A percentile compares a stretch with the other conserved stretches of the same genome.
Evolutionary conservation across 2,329 filamentous ascomycete species (phyloP).

Genomic region (Apiospora phragmitis): DNA sequence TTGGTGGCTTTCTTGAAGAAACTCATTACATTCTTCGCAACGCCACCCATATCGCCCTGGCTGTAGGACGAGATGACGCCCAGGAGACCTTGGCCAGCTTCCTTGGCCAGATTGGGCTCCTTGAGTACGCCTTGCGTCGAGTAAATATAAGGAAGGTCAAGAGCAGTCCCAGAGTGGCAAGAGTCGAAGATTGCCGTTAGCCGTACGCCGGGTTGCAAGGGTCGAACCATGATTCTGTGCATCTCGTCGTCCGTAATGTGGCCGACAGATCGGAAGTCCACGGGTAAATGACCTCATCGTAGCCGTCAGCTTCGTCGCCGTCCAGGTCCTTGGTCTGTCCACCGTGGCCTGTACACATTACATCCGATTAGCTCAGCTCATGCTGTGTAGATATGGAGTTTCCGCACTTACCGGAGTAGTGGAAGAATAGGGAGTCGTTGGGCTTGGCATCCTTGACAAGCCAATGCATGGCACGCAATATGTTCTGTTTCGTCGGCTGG

Average conservation of each 20-base stretch:
- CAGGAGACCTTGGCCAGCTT: slow-evolving; percentile 72
- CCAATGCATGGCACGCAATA: slow-evolving; percentile 96
- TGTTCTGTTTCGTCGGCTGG: slow-evolving; percentile 94
- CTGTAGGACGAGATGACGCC: slow-evolving; percentile 77
- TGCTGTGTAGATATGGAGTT: background rate
- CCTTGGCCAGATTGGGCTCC: slow-evolving; percentile 78
- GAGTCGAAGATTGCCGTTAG: slow-evolving; percentile 81
- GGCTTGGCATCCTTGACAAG: slow-evolving; percentile 88
- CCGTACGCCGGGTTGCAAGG: slow-evolving; percentile 80
- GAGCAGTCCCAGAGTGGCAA: slow-evolving; percentile 75
- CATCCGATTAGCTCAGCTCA: background rate
- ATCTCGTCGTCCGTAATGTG: slow-evolving; percentile 80
- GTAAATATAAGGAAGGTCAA: slow-evolving; percentile 80
- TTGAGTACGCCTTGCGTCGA: slow-evolving; percentile 79
- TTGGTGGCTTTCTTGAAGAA: slow-evolving; percentile 85
- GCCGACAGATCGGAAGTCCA: slow-evolving; percentile 68
- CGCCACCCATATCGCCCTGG: slow-evolving; percentile 78
- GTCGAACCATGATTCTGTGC: slow-evolving; percentile 73
- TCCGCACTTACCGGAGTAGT: slow-evolving; percentile 75
- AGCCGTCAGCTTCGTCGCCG: slow-evolving; percentile 76
- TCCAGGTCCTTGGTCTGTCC: slow-evolving; percentile 73
- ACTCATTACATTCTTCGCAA: slow-evolving; percentile 76
- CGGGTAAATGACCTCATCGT: slow-evolving; percentile 77
- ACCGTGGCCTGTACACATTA: slow-evolving; percentile 60
- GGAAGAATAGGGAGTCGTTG: slow-evolving; percentile 96